Percentiles rank a stretch among this genome's conserved stretches.
Evolutionary conservation across 331 rosid species (phyloP).

Genomic region (Quercus lobata): DNA sequence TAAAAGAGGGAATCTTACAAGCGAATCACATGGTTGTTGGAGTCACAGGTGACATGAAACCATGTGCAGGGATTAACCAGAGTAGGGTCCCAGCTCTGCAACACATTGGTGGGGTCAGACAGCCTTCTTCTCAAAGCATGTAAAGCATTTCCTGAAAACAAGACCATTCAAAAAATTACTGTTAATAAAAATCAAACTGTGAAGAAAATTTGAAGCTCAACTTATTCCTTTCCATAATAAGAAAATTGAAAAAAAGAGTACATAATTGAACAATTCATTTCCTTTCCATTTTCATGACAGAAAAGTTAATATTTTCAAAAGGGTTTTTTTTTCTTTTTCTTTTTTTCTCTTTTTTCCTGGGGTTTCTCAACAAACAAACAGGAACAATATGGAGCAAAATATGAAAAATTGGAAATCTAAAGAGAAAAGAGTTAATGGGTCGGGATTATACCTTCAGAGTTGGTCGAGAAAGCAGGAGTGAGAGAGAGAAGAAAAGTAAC

Average conservation of each 20-base stretch:
- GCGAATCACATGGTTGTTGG: constrained; percentile 72
- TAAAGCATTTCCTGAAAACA: constrained; percentile 73
- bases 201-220: background rate
- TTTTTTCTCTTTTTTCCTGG: background rate
- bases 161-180: background rate
- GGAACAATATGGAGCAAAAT: background rate
- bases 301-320: background rate
- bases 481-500: constrained; percentile 42
- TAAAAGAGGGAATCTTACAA: constrained; percentile 44
- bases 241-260: background rate
- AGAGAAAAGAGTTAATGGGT: constrained; percentile 9
- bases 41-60: constrained; percentile 90
- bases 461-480: constrained; percentile 52
- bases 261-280: background rate
- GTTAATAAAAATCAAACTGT: constrained; percentile 7
- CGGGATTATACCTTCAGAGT: constrained; percentile 76
- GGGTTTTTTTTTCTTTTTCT: background rate
- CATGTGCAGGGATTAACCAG: constrained; percentile 98
- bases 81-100: constrained; percentile 99
- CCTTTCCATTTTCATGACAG: background rate
- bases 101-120: constrained; percentile 70
- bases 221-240: background rate
- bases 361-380: constrained; percentile 18
- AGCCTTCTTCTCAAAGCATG: constrained; percentile 72
- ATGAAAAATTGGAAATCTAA: background rate